Evolutionary conservation across 2,329 filamentous ascomycete genomes (phyloP).

Genomic region (Ceratocystis lukuohia): DNA sequence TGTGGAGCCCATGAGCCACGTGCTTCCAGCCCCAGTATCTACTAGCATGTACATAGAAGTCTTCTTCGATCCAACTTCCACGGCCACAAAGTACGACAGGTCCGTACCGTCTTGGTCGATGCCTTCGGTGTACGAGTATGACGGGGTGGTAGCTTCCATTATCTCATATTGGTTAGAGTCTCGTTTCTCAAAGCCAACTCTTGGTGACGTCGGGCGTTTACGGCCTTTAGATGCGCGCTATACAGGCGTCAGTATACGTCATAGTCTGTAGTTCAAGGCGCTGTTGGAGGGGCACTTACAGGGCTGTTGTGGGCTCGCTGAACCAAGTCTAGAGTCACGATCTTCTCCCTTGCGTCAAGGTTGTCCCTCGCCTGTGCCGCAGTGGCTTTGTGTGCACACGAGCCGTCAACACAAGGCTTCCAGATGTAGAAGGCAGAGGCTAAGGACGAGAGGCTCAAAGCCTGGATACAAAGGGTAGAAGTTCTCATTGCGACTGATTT

Average conservation of each 20-base stretch:
- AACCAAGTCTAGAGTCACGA: slow-evolving; percentile 8
- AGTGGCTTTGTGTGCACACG: slow-evolving; percentile 17
- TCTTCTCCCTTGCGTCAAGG: slow-evolving; percentile 1
- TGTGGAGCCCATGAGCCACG: slow-evolving; percentile 66
- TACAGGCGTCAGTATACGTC: slow-evolving; percentile 14
- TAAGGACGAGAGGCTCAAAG: slow-evolving; percentile 10
- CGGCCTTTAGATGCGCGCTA: background rate
- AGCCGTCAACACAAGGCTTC: slow-evolving; percentile 19
- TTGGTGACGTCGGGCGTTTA: slow-evolving; percentile 17
- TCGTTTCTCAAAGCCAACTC: slow-evolving; percentile 26
- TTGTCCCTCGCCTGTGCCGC: background rate
- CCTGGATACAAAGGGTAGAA: slow-evolving; percentile 6
- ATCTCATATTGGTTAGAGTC: slow-evolving; percentile 35
- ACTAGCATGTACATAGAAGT: slow-evolving; percentile 48
- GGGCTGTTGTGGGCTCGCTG: slow-evolving; percentile 10
- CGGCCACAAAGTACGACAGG: slow-evolving; percentile 50
- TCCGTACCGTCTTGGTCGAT: slow-evolving; percentile 53
- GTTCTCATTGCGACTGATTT: slow-evolving; percentile 8
- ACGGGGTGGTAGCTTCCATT: slow-evolving; percentile 34
- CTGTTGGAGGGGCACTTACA: slow-evolving; percentile 11
- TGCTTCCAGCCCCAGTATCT: slow-evolving; percentile 56
- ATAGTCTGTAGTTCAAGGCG: background rate
- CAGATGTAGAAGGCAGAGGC: slow-evolving; percentile 20
- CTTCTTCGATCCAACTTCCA: slow-evolving; percentile 40
- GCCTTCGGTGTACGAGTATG: slow-evolving; percentile 37